Base-by-base conservation (phyloP, 257 asterid genomes). In the Przewalskia tangutica region DNA sequence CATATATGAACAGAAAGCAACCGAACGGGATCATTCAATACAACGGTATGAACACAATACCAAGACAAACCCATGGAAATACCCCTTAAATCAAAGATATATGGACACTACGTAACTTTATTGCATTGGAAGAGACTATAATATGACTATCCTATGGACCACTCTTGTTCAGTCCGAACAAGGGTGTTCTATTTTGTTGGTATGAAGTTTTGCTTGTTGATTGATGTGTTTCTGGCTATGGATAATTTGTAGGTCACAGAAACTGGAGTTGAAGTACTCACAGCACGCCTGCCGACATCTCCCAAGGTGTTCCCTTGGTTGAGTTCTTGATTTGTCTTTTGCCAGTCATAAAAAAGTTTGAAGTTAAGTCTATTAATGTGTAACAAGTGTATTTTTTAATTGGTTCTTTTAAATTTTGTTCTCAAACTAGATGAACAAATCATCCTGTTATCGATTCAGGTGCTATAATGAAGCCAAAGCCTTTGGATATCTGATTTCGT, bases 241-340 rank as follows among this genome's bases (percentile, higher is more conserved):
- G 42, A 20, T 73, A 73, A 75, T 51, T 53, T 86, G 78, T 86
- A 94, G 98, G 98, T 95, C 84, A 95, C 98, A 0, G 98, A 92
- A 42, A 91, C 92, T 2, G 99, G 97, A 77, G 97, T 91, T 73
- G 98, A 95, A 86, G 97, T 95, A 80, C 97, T 95, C 54, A 94
- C 98, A 0, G 98, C 89, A 40, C 97, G 99, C 55, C 86, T 94
- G 80, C 92, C 98, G 23, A 88, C 98, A 1, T 95, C 99, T 16
- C 99, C 98, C 8, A 81, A 87, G n/a, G 91, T 95, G 83, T 95
- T 88, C 84, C 97, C 98, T 6, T 95, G 98, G 98, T 88, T 91
- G 70, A 89, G 86, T 56, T 88, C 91, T 4, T 93, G 88, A 86
- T 67, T 77, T 32, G 17, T 66, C 42, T 3, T 60, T 51, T 50